Percentiles rank a stretch among this genome's conserved stretches.
Evolutionary conservation across 2,329 filamentous ascomycete species (phyloP).

Genomic region (Colletotrichum abscissum): DNA sequence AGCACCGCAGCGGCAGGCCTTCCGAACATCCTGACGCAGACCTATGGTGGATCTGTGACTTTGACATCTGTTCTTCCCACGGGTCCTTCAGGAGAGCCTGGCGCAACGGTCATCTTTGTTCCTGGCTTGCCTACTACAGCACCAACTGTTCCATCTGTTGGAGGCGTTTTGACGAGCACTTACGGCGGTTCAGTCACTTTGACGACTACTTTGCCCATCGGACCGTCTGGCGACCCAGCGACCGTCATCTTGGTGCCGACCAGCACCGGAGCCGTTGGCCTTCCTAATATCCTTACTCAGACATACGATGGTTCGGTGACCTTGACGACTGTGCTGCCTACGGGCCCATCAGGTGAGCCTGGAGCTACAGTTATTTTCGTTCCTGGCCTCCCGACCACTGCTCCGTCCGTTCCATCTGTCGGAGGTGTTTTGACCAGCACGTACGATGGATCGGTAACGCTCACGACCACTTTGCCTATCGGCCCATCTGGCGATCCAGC

Average conservation of each 20-base stretch:
- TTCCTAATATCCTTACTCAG: conserved; percentile 9
- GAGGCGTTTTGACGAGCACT: neutral
- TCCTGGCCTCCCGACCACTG: neutral
- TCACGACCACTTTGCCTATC: neutral
- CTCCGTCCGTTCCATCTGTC: neutral
- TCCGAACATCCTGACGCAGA: neutral
- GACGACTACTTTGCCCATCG: neutral
- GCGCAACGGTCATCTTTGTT: neutral
- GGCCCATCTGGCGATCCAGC: neutral
- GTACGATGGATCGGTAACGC: conserved; percentile 1
- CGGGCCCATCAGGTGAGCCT: neutral
- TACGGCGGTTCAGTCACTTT: conserved; percentile 5
- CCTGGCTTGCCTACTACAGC: neutral
- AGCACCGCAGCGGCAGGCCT: neutral
- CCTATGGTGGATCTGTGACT: neutral
- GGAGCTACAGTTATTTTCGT: conserved; percentile 8
- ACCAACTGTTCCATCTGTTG: neutral
- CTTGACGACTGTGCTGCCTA: neutral
- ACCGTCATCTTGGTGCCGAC: neutral
- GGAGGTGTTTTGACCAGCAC: neutral
- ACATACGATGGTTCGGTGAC: neutral
- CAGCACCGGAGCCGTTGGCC: neutral
- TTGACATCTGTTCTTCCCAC: neutral
- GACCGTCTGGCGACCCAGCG: neutral
- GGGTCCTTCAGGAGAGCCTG: neutral